phyloP scores from a whole-genome alignment of 768 basidiomycete species.

The Leccinum boreale region DNA sequence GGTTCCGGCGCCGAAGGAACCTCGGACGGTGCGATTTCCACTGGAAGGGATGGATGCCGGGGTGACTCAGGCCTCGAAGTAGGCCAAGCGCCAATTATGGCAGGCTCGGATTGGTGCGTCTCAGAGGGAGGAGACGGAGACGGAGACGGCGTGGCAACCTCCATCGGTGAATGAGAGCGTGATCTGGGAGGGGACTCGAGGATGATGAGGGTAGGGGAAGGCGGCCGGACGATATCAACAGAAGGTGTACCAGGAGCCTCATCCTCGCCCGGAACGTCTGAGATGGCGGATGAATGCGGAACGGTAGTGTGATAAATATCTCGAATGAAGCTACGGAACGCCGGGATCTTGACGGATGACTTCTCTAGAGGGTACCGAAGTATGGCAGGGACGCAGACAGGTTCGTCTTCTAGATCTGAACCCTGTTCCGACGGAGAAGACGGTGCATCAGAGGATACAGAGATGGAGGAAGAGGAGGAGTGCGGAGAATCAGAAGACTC shows the following conservation, averaged over 20 bases:
- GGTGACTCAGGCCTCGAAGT: slow-evolving; percentile 35
- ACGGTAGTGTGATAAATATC: slow-evolving; percentile 21
- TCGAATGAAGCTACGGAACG: slow-evolving; percentile 30
- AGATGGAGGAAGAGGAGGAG: slow-evolving; percentile 39
- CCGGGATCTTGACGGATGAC: slow-evolving; percentile 28
- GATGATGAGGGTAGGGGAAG: slow-evolving; percentile 19
- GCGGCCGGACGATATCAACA: background rate
- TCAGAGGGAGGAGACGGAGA: slow-evolving; percentile 26
- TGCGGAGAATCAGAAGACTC: slow-evolving; percentile 28
- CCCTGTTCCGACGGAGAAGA: slow-evolving; percentile 35
- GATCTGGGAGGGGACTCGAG: slow-evolving; percentile 24
- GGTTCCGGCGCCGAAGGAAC: background rate
- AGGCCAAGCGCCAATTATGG: slow-evolving; percentile 44
- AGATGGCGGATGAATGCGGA: slow-evolving; percentile 9
- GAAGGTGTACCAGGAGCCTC: slow-evolving; percentile 7
- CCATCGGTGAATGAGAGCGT: slow-evolving; percentile 48
- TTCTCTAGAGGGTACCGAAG: slow-evolving; percentile 15
- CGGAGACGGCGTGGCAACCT: slow-evolving; percentile 41
- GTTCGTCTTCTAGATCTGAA: slow-evolving; percentile 57
- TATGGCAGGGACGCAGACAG: slow-evolving; percentile 11
- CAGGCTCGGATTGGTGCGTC: slow-evolving; percentile 32
- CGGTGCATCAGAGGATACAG: slow-evolving; percentile 35
- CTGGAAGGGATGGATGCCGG: slow-evolving; percentile 12
- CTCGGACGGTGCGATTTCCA: slow-evolving; percentile 13
- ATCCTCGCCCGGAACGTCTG: slow-evolving; percentile 11